Base-by-base conservation (phyloP, 257 asterid genomes). In the Nicotiana noctiflora region DNA sequence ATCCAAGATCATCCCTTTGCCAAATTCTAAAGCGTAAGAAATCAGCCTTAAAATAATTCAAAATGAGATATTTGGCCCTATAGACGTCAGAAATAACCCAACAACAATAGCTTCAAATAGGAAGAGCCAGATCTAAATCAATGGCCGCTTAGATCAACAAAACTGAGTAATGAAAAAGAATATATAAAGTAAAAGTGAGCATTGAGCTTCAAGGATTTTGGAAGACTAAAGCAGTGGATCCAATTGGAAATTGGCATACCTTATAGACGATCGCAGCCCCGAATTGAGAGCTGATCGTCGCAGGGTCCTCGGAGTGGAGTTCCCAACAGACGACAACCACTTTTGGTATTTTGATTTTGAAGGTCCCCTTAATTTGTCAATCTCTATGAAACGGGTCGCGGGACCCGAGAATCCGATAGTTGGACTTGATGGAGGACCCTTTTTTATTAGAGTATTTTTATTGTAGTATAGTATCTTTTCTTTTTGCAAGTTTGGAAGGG, bases 101-200 rank as follows among this genome's bases (percentile, higher is more conserved):
- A n/a, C 0, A 32, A 44, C 8, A 2, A 62, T 44, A 79, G 29
- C 8, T 44, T 62, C 10, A 61, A 79, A 62, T 60, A 44, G 37
- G n/a, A 62, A 79, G 34, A 44, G 11, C 5, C 82, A 60, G 62
- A 79, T 79, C 82, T 79, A 79, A 62, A 59, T 79, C 49, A 62
- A 79, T 61, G 37, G 9, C 34, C 37, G 46, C 11, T 44, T 57
- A 72, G 77, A 72, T 72, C 60, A 21, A 57, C 59, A 46, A 72
- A 72, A 21, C 0, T 63, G 68, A 62, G 37, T 11, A 61, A 61
- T 61, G 34, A 11, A 61, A 61, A 61, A 12, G 3, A 21, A 1
- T 2, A 55, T n/a, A 53, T 18, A 56, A 40, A 56, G 62, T 56
- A 11, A 17, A 56, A 6, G 62, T 56, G 25, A 56, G 25, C 4